Conservation (phyloP, 768 basidiomycete species). For the Lenzites betulinus region DNA sequence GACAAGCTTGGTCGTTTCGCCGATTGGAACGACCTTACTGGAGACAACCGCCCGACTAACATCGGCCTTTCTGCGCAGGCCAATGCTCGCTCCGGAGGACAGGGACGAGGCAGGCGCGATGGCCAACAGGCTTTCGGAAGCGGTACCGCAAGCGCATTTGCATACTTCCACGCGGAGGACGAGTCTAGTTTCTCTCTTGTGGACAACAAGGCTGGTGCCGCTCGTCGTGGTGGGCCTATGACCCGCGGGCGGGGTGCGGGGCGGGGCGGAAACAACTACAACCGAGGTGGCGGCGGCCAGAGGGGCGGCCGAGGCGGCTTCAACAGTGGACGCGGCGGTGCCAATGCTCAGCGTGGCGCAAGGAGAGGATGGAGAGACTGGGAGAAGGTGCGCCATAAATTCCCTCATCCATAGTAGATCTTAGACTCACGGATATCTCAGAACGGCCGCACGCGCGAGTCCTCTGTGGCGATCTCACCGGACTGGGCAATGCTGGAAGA, state of each 20-base stretch:
- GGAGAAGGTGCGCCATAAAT: constrained; percentile 70
- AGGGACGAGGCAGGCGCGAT: constrained; percentile 64
- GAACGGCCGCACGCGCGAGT: constrained; percentile 86
- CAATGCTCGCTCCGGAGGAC: constrained; percentile 51
- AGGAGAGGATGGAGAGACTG: constrained; percentile 88
- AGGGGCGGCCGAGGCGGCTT: constrained; percentile 44
- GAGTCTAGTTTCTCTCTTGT: constrained; percentile 97
- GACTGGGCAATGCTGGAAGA: constrained; percentile 97
- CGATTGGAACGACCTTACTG: constrained; percentile 88
- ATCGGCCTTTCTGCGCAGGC: constrained; percentile 46
- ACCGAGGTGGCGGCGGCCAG: constrained; percentile 43
- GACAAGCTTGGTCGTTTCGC: constrained; percentile 98
- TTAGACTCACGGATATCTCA: constrained; percentile 30
- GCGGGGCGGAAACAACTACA: constrained; percentile 39
- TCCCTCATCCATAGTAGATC: background rate
- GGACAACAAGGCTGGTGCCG: constrained; percentile 76
- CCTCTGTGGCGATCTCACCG: constrained; percentile 89
- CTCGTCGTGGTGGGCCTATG: constrained; percentile 71
- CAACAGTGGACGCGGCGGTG: constrained; percentile 45
- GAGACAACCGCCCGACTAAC: constrained; percentile 60
- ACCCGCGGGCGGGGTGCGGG: constrained; percentile 49
- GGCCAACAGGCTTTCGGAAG: constrained; percentile 88
- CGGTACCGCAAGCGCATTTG: constrained; percentile 87
- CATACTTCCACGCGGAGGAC: constrained; percentile 97
- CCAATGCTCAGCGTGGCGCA: constrained; percentile 48